Conservation (phyloP, 2,329 filamentous ascomycete genomes). For the Exophiala sideris region DNA sequence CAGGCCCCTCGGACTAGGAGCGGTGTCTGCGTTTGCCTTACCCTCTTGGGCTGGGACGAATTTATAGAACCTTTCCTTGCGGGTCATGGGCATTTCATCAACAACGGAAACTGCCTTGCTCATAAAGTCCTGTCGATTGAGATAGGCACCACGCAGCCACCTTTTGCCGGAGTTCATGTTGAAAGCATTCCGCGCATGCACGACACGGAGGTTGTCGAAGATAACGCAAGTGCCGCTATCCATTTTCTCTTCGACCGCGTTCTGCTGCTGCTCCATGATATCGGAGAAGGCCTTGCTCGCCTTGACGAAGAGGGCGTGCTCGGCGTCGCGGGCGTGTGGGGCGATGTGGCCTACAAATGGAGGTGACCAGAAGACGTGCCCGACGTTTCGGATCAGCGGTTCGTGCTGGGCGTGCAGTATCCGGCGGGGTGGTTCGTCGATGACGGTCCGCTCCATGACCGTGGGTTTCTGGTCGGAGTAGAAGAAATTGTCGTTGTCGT, state of each 20-base stretch:
- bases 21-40: no score
- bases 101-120: slow-evolving; percentile 22
- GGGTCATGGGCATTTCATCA: slow-evolving; percentile 7
- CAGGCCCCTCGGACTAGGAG: no score
- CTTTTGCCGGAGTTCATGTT: slow-evolving; percentile 62
- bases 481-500: slow-evolving; percentile 61
- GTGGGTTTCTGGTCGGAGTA: slow-evolving; percentile 61
- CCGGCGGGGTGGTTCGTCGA: slow-evolving; percentile 18
- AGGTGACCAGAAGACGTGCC: slow-evolving; percentile 66
- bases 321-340: slow-evolving; percentile 16
- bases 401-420: slow-evolving; percentile 10
- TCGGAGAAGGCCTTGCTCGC: slow-evolving; percentile 60
- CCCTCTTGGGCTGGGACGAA: no score
- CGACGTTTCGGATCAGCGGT: slow-evolving; percentile 28
- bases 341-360: slow-evolving; percentile 68
- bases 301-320: slow-evolving; percentile 27
- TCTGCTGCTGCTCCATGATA: slow-evolving; percentile 55
- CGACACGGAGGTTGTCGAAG: slow-evolving; percentile 80
- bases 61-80: no score
- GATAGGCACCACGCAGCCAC: slow-evolving; percentile 83
- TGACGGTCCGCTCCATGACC: slow-evolving; percentile 35
- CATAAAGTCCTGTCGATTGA: slow-evolving; percentile 63
- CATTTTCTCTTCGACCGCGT: slow-evolving; percentile 69
- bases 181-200: slow-evolving; percentile 80
- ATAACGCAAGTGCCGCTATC: slow-evolving; percentile 81